Base-by-base conservation (phyloP, 2,329 filamentous ascomycete genomes). In the Alternaria longipes region DNA sequence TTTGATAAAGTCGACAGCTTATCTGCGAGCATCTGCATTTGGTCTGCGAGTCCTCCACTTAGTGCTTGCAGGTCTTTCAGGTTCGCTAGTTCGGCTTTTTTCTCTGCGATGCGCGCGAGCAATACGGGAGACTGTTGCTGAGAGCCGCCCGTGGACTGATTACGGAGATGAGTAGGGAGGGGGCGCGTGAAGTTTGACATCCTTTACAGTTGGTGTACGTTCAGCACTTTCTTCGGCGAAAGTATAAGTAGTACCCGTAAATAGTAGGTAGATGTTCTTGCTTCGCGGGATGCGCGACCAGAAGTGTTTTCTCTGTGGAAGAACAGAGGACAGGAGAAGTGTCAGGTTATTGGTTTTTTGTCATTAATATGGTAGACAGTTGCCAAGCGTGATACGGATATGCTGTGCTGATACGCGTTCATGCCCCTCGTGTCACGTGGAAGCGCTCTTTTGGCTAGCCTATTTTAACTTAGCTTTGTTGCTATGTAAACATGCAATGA, bases 11-110 rank as follows among this genome's bases (percentile, higher is more conserved):
- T 96, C 14, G 85, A 84, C 8, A 96, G 81, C 78, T 93, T 94
- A 74, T 91, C 87, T 71, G 94, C 91, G 54, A 96, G 79, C 62
- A 89, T 88, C 75, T 94, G 90, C 91, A 96, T 95, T 78, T 95
- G 92, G 41, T 86, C 85, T 42, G 92, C 92, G 34, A 94, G 85
- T 2, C 90, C 91, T 22, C 90, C 91, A 70, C 91, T 94, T 46
- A 96, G 84, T 71, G 93, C 90, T 68, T 91, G 87, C 53, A 96
- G 81, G 77, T 95, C 89, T 74, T 88, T 90, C 59, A 95, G 83
- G 71, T 89, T 91, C 69, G 93, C 90, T 6, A 96, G 85, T 78
- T 96, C 92, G 55, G 89, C 88, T 78, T 91, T 93, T 83, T 96
- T 96, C 81, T 95, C 92, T 65, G 91, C 89, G 75, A 96, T 93